A percentile compares a stretch with the other conserved stretches of the same genome.
Evolutionary conservation across 768 basidiomycete genomes (phyloP).

Genomic region (Hypholoma sublateritium): DNA sequence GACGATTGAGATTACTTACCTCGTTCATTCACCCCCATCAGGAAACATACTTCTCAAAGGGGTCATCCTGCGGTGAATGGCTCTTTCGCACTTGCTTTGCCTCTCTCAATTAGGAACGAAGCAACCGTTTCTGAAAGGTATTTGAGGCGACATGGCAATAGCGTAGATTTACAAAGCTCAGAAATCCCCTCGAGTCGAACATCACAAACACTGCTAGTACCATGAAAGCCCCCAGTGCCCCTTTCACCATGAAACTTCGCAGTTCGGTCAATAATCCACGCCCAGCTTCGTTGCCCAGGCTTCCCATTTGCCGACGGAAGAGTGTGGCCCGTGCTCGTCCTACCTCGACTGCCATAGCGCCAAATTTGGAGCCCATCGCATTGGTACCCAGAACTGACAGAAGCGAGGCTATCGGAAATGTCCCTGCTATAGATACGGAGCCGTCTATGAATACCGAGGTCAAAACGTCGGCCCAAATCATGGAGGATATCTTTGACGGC

Average conservation of each 20-base stretch:
- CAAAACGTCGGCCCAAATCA: not conserved
- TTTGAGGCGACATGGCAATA: too few relatives aligned
- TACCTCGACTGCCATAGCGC: not conserved
- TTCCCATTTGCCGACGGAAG: not conserved
- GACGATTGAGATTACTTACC: too few relatives aligned
- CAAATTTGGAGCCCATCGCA: too few relatives aligned
- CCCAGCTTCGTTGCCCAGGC: not conserved
- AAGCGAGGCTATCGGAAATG: not conserved
- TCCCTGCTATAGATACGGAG: too few relatives aligned
- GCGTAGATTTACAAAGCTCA: too few relatives aligned
- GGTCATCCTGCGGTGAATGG: not conserved
- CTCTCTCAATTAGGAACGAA: too few relatives aligned
- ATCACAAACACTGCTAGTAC: not conserved
- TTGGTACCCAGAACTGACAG: not conserved
- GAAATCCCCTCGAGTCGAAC: not conserved
- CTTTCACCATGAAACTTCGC: not conserved
- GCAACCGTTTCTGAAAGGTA: too few relatives aligned
- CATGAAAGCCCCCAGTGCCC: not conserved
- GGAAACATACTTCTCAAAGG: not conserved
- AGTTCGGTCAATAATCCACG: not conserved
- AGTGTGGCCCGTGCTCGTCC: not conserved
- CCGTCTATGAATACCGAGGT: not conserved
- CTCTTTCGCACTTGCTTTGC: too few relatives aligned
- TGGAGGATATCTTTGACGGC: not conserved
- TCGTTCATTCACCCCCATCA: not conserved